Percentiles rank a stretch among this genome's conserved stretches.
Conservation (phyloP, 768 basidiomycete species). For the Cystofilobasidium ferigula region DNA sequence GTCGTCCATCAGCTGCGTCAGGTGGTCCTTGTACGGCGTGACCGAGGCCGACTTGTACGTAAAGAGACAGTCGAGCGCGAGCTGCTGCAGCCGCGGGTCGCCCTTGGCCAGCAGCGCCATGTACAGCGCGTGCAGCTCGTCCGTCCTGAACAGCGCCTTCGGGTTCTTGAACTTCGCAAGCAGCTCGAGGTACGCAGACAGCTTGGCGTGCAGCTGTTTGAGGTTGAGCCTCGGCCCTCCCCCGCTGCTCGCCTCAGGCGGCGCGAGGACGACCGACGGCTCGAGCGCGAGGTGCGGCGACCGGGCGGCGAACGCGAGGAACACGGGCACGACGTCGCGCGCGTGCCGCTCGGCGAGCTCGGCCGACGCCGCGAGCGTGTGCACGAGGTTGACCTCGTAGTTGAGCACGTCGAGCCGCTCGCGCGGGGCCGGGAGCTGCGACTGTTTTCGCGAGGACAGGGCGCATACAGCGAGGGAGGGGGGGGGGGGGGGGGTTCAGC, state of each 20-base stretch:
- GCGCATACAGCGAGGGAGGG: no score
- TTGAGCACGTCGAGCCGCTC: conserved; percentile 58
- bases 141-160: conserved; percentile 66
- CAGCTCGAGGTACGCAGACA: conserved; percentile 66
- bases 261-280: conserved; percentile 17
- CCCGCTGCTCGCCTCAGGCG: no score
- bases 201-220: conserved; percentile 32
- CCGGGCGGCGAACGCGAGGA: conserved; percentile 45
- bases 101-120: conserved; percentile 69
- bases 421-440: conserved; percentile 34
- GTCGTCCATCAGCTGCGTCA: conserved; percentile 66
- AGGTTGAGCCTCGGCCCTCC: not conserved
- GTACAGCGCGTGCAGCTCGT: conserved; percentile 57
- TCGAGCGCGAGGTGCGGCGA: conserved; percentile 22
- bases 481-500: not conserved
- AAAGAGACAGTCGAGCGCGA: conserved; percentile 65
- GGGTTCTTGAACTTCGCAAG: conserved; percentile 87
- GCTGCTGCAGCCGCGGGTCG: conserved; percentile 62
- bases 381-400: conserved; percentile 72
- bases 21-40: conserved; percentile 50
- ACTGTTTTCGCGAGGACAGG: no score
- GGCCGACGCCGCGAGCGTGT: conserved; percentile 55
- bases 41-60: conserved; percentile 64
- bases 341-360: conserved; percentile 75
- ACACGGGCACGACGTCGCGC: conserved; percentile 73